Conservation (phyloP, 768 basidiomycete genomes). For the Kwoniella sp. region DNA sequence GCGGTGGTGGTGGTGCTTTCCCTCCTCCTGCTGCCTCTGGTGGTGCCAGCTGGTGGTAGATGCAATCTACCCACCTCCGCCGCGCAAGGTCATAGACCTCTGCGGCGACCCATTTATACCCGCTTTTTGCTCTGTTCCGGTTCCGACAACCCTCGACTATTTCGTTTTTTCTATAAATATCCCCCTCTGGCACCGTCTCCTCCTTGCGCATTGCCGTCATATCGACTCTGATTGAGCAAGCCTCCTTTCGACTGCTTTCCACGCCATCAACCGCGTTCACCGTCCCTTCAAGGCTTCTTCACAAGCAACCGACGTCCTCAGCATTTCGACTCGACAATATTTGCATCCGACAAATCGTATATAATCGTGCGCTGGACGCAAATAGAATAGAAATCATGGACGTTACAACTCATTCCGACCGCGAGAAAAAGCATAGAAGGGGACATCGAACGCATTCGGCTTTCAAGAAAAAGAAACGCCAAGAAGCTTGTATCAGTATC, state of each 20-base stretch:
- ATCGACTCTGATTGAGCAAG: neutral
- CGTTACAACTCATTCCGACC: constrained; percentile 6
- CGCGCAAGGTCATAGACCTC: neutral
- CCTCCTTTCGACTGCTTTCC: constrained; percentile 5
- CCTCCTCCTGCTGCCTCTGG: constrained; percentile 39
- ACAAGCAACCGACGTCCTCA: neutral
- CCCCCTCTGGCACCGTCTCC: neutral
- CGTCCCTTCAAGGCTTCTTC: neutral
- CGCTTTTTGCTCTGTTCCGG: constrained; percentile 3
- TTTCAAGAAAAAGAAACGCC: constrained; percentile 5
- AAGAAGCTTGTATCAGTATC: constrained; percentile 25
- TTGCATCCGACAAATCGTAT: neutral
- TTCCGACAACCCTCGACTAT: neutral
- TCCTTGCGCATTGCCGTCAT: neutral
- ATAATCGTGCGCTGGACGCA: constrained; percentile 9
- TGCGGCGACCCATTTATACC: neutral
- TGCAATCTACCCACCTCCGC: neutral
- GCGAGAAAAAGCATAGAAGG: neutral
- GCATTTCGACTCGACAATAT: constrained; percentile 3
- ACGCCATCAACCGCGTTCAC: constrained; percentile 6
- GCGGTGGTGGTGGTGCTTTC: constrained; percentile 50
- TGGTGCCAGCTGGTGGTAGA: constrained; percentile 52
- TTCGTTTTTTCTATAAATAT: neutral
- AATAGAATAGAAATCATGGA: constrained; percentile 18
- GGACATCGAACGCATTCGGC: neutral